Evolutionary conservation across 352 stramenopile genomes (phyloP), one percentile per base, ranked within the genome.

Genomic region (Phytophthora pistaciae): DNA sequence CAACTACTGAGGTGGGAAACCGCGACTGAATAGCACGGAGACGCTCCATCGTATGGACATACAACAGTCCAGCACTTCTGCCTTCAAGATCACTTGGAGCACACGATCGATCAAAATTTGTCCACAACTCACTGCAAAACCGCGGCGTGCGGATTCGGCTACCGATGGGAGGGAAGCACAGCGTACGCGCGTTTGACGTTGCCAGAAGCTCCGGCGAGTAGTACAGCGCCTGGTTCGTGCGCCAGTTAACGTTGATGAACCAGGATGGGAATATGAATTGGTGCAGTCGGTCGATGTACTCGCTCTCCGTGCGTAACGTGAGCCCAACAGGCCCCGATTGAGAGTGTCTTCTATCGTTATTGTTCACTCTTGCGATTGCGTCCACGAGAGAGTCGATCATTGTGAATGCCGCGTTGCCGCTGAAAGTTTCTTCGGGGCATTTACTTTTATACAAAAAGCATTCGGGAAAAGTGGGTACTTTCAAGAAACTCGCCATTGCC

Each of bases 211-310:
- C 48, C 2, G 75, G 48, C 1, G 75, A 64, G 27, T 80, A 85
- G 52, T 83, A 68, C 4, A 82, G 25, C 1, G 50, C 65, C 27
- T 88, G 75, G 23, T 72, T 83, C 9, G 73, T 83, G 14, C 78
- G 72, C 68, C 68, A 79, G 25, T 75, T 74, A 16, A 42, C 61
- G 14, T 57, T 75, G 10, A 49, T 54, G 49, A 86, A 88, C 42
- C 82, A 60, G 5, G 53, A 58, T 6, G 80, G 76, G 8, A 83
- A 27, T 29, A 82, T 38, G 29, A 78, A 83, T 20, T 88, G 69
- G 64, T 88, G 75, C 7, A 88, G 31, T 2, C 78, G 78, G 29
- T 88, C 76, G n/a, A 79, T 50, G n/a, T 66, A 88, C 46, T 69
- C 49, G 33, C 31, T 77, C 60, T 72, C 63, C 1, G 64, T 70